Conservation (phyloP, 2,329 filamentous ascomycete species). For the Neoscytalidium dimidiatum region DNA sequence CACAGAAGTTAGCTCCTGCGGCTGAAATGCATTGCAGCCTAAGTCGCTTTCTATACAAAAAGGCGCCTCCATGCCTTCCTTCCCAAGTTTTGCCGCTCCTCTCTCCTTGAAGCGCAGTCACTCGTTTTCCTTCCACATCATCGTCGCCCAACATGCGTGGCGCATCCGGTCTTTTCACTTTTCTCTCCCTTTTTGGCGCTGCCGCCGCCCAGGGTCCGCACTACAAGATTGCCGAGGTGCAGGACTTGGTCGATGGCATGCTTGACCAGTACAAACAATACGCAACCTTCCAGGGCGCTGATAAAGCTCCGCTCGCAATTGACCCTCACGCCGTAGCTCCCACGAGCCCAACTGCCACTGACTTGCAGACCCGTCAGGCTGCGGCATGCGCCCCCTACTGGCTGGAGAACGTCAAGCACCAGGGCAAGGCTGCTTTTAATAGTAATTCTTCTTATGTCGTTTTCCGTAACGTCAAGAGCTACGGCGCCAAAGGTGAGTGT, state of each 20-base stretch:
- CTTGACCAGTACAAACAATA: constrained; percentile 12
- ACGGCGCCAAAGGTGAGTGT: constrained; percentile 40
- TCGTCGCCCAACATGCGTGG: constrained; percentile 4
- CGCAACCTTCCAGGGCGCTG: not conserved
- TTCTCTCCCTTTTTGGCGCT: not conserved
- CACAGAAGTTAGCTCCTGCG: not conserved
- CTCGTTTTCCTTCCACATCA: not conserved
- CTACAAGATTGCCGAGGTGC: constrained; percentile 11
- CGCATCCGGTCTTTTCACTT: constrained; percentile 1
- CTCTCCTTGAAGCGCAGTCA: not conserved
- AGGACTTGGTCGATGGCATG: constrained; percentile 7
- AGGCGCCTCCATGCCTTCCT: not conserved
- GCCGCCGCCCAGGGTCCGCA: constrained; percentile 5
- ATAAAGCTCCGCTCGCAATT: not conserved
- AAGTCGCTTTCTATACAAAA: not conserved
- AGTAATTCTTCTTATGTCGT: constrained; percentile 39
- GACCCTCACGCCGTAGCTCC: not conserved
- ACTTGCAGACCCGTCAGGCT: not conserved
- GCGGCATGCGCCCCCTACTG: constrained; percentile 37
- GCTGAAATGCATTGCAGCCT: not conserved
- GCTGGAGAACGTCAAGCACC: constrained; percentile 44
- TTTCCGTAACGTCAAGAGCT: constrained; percentile 47
- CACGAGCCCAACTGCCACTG: not conserved
- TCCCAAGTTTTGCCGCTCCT: not conserved
- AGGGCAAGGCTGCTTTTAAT: constrained; percentile 43